Evolutionary conservation across 2,329 filamentous ascomycete genomes (phyloP).

Genomic region (Aspergillus sp.): DNA sequence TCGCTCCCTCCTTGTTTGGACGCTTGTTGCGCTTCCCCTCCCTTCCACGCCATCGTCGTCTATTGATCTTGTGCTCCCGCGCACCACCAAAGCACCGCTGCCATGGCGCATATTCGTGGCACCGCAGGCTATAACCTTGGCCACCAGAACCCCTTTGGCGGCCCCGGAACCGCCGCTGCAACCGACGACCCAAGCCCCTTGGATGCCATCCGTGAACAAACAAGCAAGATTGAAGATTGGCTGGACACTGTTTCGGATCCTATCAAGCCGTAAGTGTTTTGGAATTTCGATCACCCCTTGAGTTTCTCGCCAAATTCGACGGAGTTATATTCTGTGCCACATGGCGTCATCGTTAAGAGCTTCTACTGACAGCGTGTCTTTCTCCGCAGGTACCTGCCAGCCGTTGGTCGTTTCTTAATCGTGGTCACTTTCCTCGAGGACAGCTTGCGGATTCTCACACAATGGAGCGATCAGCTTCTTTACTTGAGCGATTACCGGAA

Average conservation of each 20-base stretch:
- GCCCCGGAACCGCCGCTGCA: constrained; percentile 58
- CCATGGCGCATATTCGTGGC: constrained; percentile 59
- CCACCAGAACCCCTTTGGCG: constrained; percentile 70
- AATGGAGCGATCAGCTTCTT: constrained; percentile 92
- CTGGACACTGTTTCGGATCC: constrained; percentile 86
- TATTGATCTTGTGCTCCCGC: neutral
- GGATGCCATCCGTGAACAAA: constrained; percentile 88
- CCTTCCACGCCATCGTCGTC: neutral
- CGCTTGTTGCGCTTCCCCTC: constrained; percentile 1
- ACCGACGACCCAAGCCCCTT: constrained; percentile 72
- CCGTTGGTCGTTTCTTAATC: constrained; percentile 94
- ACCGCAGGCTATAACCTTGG: constrained; percentile 82
- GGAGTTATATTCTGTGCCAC: neutral
- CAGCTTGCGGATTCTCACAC: constrained; percentile 90
- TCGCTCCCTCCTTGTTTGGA: constrained; percentile 8
- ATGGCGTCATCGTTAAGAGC: neutral
- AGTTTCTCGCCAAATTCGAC: neutral
- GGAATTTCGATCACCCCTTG: neutral
- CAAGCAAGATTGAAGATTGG: constrained; percentile 96
- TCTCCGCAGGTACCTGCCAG: constrained; percentile 75
- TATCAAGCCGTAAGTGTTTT: constrained; percentile 78
- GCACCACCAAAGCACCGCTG: constrained; percentile 13
- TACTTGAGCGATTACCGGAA: constrained; percentile 91
- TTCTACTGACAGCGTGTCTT: constrained; percentile 31
- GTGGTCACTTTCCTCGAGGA: constrained; percentile 98